Conservation (phyloP, 345 rosid species). For the Erucastrum elatum region DNA sequence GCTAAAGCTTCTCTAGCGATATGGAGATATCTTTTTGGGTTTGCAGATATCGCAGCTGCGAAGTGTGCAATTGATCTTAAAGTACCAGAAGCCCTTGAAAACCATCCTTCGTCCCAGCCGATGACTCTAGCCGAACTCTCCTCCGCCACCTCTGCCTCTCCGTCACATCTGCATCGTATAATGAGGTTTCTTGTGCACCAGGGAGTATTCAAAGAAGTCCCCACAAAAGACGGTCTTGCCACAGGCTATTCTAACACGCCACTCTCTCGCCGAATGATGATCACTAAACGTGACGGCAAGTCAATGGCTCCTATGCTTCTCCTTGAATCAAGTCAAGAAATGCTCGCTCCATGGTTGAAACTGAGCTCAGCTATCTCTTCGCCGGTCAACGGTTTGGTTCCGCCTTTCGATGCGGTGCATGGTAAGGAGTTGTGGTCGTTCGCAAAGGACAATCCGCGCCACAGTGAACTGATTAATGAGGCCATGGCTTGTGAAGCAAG, state of each 20-base stretch:
- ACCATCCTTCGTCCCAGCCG: conserved; percentile 43
- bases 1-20: conserved; percentile 49
- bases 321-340: conserved; percentile 49
- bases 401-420: conserved; percentile 53
- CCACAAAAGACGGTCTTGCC: conserved; percentile 26
- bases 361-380: conserved; percentile 46
- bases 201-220: conserved; percentile 46
- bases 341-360: conserved; percentile 61
- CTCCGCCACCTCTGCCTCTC: conserved; percentile 47
- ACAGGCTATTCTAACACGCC: conserved; percentile 51
- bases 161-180: conserved; percentile 53
- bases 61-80: conserved; percentile 82
- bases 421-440: conserved; percentile 55
- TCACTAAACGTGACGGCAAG: conserved; percentile 37
- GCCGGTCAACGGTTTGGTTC: neutral
- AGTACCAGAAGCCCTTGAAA: conserved; percentile 60
- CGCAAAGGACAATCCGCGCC: conserved; percentile 41
- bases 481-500: conserved; percentile 71
- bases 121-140: conserved; percentile 56
- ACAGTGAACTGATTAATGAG: conserved; percentile 47
- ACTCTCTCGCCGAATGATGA: conserved; percentile 54
- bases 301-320: conserved; percentile 47
- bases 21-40: conserved; percentile 60
- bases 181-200: conserved; percentile 65
- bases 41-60: conserved; percentile 53